phyloP scores from a whole-genome alignment of 1,139 yeast species.

The Debaryomycetaceae sp. region DNA sequence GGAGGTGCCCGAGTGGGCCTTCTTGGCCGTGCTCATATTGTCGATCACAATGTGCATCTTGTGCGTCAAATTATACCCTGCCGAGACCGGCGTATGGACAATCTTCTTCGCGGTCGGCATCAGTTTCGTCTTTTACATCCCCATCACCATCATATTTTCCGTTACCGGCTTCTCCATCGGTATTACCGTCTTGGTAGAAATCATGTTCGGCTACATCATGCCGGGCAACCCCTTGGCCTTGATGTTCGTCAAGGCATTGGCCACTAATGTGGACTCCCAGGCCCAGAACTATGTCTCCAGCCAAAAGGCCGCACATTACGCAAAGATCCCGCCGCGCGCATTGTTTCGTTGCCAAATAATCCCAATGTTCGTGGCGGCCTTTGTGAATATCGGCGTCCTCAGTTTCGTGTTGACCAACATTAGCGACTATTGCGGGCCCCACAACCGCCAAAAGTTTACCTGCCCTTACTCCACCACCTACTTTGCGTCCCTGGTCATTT shows the following conservation, averaged over 20 bases:
- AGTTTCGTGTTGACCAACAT: slow-evolving; percentile 19
- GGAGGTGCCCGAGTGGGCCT: slow-evolving; percentile 15
- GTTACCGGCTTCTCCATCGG: slow-evolving; percentile 11
- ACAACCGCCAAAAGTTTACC: slow-evolving; percentile 17
- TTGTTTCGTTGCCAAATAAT: slow-evolving; percentile 23
- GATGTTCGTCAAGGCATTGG: slow-evolving; percentile 12
- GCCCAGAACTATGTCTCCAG: slow-evolving; percentile 26
- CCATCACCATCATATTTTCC: slow-evolving; percentile 9
- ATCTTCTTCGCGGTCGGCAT: slow-evolving; percentile 10
- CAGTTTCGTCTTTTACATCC: slow-evolving; percentile 12
- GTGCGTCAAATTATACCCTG: slow-evolving; percentile 21
- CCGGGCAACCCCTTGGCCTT: slow-evolving; percentile 14
- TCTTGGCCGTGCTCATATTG: slow-evolving; percentile 9
- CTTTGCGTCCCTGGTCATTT: slow-evolving; percentile 22
- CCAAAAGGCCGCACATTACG: slow-evolving; percentile 25
- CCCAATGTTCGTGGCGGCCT: slow-evolving; percentile 15
- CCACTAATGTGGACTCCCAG: slow-evolving; percentile 19
- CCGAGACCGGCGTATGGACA: slow-evolving; percentile 26
- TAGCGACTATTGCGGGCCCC: slow-evolving; percentile 15
- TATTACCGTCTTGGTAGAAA: slow-evolving; percentile 12
- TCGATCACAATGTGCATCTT: slow-evolving; percentile 12
- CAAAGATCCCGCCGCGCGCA: slow-evolving; percentile 23
- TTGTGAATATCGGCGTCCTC: slow-evolving; percentile 17
- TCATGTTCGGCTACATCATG: slow-evolving; percentile 11
- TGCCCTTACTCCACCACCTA: slow-evolving; percentile 25